Percentiles rank a stretch among this genome's conserved stretches.
Conservation (phyloP, 768 basidiomycete species). For the Auriculariales sp. region DNA sequence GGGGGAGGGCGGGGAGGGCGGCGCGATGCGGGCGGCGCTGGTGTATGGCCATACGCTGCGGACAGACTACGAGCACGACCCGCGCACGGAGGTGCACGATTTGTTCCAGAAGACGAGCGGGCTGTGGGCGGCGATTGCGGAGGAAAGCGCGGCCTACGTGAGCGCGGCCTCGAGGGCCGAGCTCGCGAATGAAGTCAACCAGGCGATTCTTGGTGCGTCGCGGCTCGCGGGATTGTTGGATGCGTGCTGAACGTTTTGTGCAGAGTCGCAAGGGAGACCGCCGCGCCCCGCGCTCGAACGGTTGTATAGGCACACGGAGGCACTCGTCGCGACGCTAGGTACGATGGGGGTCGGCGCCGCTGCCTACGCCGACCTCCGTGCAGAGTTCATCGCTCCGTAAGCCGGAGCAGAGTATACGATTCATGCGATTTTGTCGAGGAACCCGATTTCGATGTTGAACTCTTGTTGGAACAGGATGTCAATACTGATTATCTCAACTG, state of each 20-base stretch:
- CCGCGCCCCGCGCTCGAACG: slow-evolving; percentile 58
- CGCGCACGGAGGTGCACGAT: slow-evolving; percentile 45
- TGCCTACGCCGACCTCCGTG: slow-evolving; percentile 66
- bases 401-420: neutral
- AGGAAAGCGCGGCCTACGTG: slow-evolving; percentile 50
- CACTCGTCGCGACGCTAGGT: slow-evolving; percentile 57
- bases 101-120: slow-evolving; percentile 64
- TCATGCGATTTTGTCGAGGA: too few species aligned
- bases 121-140: slow-evolving; percentile 43
- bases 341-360: slow-evolving; percentile 59
- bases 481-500: too few species aligned
- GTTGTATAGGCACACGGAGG: slow-evolving; percentile 60
- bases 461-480: too few species aligned
- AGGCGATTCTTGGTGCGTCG: slow-evolving; percentile 63
- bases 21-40: slow-evolving; percentile 50
- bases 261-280: slow-evolving; percentile 70
- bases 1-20: slow-evolving; percentile 28
- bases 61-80: slow-evolving; percentile 50
- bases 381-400: slow-evolving; percentile 49
- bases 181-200: slow-evolving; percentile 65
- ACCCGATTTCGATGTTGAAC: too few species aligned
- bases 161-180: slow-evolving; percentile 49
- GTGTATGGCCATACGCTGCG: slow-evolving; percentile 60
- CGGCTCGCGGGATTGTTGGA: neutral
- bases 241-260: neutral